Evolutionary conservation across 805 yeast species (phyloP), one percentile per base, ranked within the genome.

Genomic region (Candida morakotiae): DNA sequence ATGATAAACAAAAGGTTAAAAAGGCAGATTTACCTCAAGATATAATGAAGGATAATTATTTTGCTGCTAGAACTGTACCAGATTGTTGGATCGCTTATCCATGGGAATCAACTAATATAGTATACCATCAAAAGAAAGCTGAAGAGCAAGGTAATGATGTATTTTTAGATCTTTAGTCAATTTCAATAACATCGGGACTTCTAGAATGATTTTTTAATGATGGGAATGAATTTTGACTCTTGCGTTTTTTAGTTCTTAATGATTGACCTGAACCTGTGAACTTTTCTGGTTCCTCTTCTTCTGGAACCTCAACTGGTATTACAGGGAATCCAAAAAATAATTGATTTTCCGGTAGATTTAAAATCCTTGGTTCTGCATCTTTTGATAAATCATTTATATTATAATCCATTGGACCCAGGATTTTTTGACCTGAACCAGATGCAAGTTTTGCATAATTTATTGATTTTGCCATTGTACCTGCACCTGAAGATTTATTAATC

Each of bases 271-370:
- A 69, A 0, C 96, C 96, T 1, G 44, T 44, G 53, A 76, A 87
- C n/a, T 56, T 52, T 16, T 62, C 73, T 6, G 34, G 37, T 3
- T 46, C 38, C 13, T 38, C 51, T 33, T 61, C 64, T 3, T 58
- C 61, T 1, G 57, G 52, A 2, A 58, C 60, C 1, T 58, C 53
- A 2, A 73, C 71, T 35, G 64, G 73, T 14, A 70, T 67, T 4
- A 83, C 75, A 0, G 98, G 97, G 56, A 81, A 93, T 1, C 99
- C 99, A 57, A 93, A 89, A 54, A 93, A 93, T 10, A 93, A 67
- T 58, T 87, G 91, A 17, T 95, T 95, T 27, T 75, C 83, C 0
- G 96, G 94, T 28, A 93, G 64, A 5, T 68, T 60, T 38, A 93
- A 64, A 8, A 88, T 84, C 2, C 78, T 84, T 0, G 95, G 85